A percentile compares a stretch with the other conserved stretches of the same genome.
Conservation (phyloP, 257 asterid genomes). For the Thymus quinquecostatus region DNA sequence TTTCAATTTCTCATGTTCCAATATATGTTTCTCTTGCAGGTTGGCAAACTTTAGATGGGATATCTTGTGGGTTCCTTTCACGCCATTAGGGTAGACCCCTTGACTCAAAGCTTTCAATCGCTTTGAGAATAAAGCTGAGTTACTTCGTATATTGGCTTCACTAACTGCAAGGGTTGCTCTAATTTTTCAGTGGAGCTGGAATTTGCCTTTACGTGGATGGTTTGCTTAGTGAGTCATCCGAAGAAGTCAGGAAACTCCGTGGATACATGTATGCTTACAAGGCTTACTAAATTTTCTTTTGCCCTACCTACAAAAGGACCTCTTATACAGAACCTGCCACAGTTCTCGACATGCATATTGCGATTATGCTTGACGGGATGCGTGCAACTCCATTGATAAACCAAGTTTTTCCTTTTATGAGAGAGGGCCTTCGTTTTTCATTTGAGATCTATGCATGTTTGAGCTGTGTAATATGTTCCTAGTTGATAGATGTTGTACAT, state of each 20-base stretch:
- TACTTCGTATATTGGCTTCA: neutral
- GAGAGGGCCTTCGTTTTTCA: constrained; percentile 11
- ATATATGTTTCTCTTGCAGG: constrained; percentile 47
- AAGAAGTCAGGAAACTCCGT: constrained; percentile 83
- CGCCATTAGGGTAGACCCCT: constrained; percentile 67
- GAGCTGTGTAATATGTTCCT: neutral
- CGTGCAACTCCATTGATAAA: constrained; percentile 3
- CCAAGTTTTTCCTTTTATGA: constrained; percentile 16
- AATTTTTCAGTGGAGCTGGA: constrained; percentile 61
- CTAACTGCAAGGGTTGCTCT: constrained; percentile 30
- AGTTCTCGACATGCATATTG: neutral
- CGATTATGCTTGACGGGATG: constrained; percentile 1
- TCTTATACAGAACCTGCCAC: constrained; percentile 16
- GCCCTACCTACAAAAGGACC: neutral
- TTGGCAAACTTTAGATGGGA: constrained; percentile 93
- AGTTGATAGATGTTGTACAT: neutral
- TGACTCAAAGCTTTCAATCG: neutral
- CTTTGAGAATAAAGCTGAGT: neutral
- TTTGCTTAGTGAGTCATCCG: constrained; percentile 71
- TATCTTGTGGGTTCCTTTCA: constrained; percentile 78
- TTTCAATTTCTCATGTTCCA: constrained; percentile 20
- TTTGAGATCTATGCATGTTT: constrained; percentile 14
- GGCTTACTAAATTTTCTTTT: constrained; percentile 46
- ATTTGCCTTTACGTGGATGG: constrained; percentile 77
- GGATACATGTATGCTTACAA: constrained; percentile 85